These are phyloP conservation scores for Eucalyptus sp. DNA, from an alignment of 345 rosid species.

Conservation along the genomic window DNA sequence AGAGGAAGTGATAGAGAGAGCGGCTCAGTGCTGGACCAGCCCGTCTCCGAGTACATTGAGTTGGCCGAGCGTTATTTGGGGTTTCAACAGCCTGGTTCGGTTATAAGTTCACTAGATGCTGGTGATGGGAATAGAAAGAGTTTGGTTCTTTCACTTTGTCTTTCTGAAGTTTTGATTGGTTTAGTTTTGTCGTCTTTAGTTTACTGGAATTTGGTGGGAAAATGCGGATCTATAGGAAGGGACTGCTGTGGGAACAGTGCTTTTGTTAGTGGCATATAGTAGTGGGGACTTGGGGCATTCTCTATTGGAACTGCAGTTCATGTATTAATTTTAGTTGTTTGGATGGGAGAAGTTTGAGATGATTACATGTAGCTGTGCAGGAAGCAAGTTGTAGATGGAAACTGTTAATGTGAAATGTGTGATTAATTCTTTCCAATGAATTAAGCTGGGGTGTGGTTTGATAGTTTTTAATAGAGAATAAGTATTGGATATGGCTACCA, in stretches of 20 bases:
- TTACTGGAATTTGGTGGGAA: background rate
- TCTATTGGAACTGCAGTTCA: background rate
- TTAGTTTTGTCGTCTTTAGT: background rate
- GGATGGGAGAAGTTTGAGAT: background rate
- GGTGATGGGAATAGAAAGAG: constrained; percentile 61
- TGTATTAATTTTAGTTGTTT: background rate
- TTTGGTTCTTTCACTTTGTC: constrained; percentile 2
- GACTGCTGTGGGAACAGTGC: background rate
- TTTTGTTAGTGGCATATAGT: background rate
- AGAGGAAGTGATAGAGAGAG: constrained; percentile 67
- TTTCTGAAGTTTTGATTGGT: background rate
- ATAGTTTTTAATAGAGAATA: background rate
- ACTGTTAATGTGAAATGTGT: background rate
- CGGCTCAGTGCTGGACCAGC: constrained; percentile 88
- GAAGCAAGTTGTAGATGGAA: background rate
- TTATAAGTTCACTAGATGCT: constrained; percentile 74
- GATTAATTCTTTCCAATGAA: background rate
- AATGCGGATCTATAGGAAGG: background rate
- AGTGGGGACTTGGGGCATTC: background rate
- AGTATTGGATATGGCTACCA: background rate
- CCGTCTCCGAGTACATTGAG: constrained; percentile 48
- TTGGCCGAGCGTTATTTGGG: constrained; percentile 69
- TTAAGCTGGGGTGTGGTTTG: background rate
- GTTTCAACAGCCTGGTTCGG: constrained; percentile 61
- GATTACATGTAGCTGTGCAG: background rate